Evolutionary conservation across 192 early-diverging fungal species (phyloP), one percentile per base, ranked within the genome.

Genomic region (Pecoramyces ruminantium): DNA sequence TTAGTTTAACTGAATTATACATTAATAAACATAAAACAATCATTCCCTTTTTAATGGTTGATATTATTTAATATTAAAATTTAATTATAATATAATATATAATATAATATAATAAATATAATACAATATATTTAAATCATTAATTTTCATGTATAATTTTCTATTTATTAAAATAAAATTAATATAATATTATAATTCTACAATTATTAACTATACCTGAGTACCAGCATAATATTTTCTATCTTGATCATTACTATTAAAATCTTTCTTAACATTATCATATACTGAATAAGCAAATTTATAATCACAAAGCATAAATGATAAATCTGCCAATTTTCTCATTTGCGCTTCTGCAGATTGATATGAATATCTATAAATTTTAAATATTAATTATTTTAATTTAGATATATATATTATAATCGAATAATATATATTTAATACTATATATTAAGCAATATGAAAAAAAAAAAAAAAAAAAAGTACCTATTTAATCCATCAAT

Each of bases 241-340:
- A 78, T 80, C 25, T 29, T 28, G 38, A 17, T 80, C 79, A 78
- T 80, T 29, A 80, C 29, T 58, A 18, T 80, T 34, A 38, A 81
- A 81, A 29, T 81, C 78, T 77, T 90, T 90, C 58, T 93, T 92
- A 13, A 95, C 94, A 0, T 91, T 92, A 81, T 99, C 96, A 82
- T 98, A 99, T 9, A 96, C 92, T 0, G 89, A 87, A 80, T 91
- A 90, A 11, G 98, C 97, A 85, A 98, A 93, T 78, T 90, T 89
- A 85, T 93, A 98, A 83, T 99, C 98, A 29, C 93, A 87, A 3
- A 99, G 86, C 97, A 98, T 98, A 83, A 99, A 98, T 11, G 96
- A 92, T 86, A 93, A 99, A 86, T 98, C 97, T 16, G 94, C 98
- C 29, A 98, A 87, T 83, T 93, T 93, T 9, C 97, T 89, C 90